Conservation (phyloP, 805 yeast species). For the Nakazawaea ishiwadae region DNA sequence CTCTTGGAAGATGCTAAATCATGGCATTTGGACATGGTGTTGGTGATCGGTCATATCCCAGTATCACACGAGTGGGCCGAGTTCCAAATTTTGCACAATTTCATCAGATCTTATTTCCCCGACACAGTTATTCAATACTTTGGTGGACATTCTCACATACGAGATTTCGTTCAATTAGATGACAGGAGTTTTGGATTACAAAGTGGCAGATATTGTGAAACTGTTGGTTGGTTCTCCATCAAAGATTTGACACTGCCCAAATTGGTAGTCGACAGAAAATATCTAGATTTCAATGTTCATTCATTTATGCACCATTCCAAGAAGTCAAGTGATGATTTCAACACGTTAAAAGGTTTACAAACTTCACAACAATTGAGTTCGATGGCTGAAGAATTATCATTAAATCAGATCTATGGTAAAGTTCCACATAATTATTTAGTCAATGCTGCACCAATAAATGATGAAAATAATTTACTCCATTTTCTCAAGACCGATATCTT, state of each 20-base stretch:
- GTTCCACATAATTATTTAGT: slow-evolving; percentile 67
- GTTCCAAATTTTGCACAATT: slow-evolving; percentile 38
- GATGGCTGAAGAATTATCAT: slow-evolving; percentile 42
- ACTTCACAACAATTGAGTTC: slow-evolving; percentile 40
- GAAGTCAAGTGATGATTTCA: slow-evolving; percentile 30
- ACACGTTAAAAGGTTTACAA: slow-evolving; percentile 49
- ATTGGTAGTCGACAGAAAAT: slow-evolving; percentile 46
- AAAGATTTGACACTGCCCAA: slow-evolving; percentile 22
- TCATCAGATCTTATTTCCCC: slow-evolving; percentile 57
- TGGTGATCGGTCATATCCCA: slow-evolving; percentile 81
- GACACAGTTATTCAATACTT: slow-evolving; percentile 69
- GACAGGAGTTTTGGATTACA: slow-evolving; percentile 70
- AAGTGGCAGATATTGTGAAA: slow-evolving; percentile 90
- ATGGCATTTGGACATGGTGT: slow-evolving; percentile 55
- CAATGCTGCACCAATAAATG: slow-evolving; percentile 57
- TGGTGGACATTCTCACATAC: slow-evolving; percentile 92
- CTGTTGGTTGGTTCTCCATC: slow-evolving; percentile 82
- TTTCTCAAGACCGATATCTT: slow-evolving; percentile 56
- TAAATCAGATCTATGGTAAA: slow-evolving; percentile 55
- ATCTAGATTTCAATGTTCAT: slow-evolving; percentile 75
- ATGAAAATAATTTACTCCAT: slow-evolving; percentile 50
- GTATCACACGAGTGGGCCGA: slow-evolving; percentile 54
- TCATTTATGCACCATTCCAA: slow-evolving; percentile 66
- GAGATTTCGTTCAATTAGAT: slow-evolving; percentile 77
- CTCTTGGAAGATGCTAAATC: slow-evolving; percentile 27